Percentiles rank a stretch among this genome's conserved stretches.
phyloP scores from a whole-genome alignment of 2,329 filamentous ascomycete genomes.

The Thielaviopsis populi region DNA sequence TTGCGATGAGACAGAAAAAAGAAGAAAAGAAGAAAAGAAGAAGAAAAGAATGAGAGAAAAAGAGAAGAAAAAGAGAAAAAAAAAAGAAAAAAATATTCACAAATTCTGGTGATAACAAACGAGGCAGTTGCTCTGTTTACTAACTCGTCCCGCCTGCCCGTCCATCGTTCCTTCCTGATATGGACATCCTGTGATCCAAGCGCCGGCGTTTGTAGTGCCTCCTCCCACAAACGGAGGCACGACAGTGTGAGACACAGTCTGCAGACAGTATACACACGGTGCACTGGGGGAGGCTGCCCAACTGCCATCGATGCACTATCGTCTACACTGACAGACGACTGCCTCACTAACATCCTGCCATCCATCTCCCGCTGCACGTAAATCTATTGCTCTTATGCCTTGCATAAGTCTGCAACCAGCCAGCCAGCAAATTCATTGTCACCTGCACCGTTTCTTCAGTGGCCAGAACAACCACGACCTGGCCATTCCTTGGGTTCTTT shows the following conservation, averaged over 20 bases:
- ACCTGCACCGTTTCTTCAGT: background rate
- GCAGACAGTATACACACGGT: background rate
- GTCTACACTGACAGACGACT: too few relatives aligned
- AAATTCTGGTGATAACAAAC: background rate
- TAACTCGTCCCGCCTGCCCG: background rate
- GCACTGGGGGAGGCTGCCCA: background rate
- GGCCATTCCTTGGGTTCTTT: background rate
- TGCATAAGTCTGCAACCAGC: too few relatives aligned
- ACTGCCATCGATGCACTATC: background rate
- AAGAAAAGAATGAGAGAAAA: background rate
- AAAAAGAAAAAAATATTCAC: background rate
- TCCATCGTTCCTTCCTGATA: slow-evolving; percentile 3
- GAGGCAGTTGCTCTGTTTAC: slow-evolving; percentile 4
- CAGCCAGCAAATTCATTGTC: too few relatives aligned
- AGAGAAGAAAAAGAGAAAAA: background rate
- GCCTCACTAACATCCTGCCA: too few relatives aligned
- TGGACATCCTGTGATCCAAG: background rate
- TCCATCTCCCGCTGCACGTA: too few relatives aligned
- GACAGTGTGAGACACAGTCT: background rate
- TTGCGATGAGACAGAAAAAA: background rate
- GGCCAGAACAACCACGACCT: background rate
- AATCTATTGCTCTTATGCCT: too few relatives aligned
- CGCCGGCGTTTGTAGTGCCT: background rate
- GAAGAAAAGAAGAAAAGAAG: background rate
- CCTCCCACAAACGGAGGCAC: background rate